These are phyloP conservation scores for Pythium sp. DNA, from an alignment of 352 stramenopile species.

Conservation along the genomic window DNA sequence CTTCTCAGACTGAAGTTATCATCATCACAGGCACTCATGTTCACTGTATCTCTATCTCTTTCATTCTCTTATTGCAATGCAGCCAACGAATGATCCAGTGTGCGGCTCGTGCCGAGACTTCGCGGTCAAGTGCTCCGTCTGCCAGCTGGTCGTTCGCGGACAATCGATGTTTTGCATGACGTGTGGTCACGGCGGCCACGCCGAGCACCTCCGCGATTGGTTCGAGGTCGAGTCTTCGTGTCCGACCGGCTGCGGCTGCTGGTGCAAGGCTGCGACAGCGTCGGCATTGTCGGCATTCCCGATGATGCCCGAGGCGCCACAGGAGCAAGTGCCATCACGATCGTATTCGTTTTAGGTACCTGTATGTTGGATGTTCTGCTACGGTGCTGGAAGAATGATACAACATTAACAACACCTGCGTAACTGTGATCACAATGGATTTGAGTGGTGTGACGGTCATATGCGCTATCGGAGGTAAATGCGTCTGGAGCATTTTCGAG, in stretches of 20 bases:
- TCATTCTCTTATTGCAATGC: conserved; percentile 9
- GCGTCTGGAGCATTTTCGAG: background rate
- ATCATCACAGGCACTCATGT: background rate
- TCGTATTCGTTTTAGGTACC: conserved; percentile 62
- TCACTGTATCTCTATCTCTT: background rate
- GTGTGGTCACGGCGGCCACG: conserved; percentile 79
- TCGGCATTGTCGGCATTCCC: conserved; percentile 31
- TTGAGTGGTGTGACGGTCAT: conserved; percentile 4
- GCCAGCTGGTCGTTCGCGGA: conserved; percentile 76
- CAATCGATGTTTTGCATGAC: conserved; percentile 88
- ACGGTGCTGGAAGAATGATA: no score
- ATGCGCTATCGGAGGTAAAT: conserved; percentile 3
- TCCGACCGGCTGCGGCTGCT: conserved; percentile 81
- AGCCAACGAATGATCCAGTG: conserved; percentile 55
- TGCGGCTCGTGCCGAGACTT: conserved; percentile 73
- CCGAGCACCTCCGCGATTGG: conserved; percentile 69
- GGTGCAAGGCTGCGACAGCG: conserved; percentile 76
- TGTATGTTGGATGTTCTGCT: no score
- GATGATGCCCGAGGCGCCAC: conserved; percentile 20
- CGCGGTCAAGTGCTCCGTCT: conserved; percentile 76
- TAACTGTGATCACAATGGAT: background rate
- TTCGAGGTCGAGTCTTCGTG: conserved; percentile 73
- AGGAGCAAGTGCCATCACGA: conserved; percentile 41
- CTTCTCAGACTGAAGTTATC: background rate
- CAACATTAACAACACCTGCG: background rate